These are phyloP conservation scores for Lumnitzera racemosa DNA, from an alignment of 345 rosid species.

Conservation along the genomic window DNA sequence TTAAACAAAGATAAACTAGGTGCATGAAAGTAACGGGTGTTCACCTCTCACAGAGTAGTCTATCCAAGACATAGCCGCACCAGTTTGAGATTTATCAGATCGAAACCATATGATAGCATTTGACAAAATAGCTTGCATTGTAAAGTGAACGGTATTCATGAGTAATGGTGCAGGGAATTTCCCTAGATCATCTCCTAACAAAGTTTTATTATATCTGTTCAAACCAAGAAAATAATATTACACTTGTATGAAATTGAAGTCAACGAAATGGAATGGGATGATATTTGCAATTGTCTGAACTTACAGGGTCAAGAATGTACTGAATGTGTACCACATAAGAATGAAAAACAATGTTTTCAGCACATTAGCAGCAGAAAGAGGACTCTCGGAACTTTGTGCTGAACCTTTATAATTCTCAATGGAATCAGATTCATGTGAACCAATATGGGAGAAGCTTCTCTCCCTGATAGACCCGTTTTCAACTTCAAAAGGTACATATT, in stretches of 20 bases:
- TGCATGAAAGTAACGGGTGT: neutral
- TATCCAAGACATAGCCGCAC: constrained; percentile 62
- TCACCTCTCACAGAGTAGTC: constrained; percentile 87
- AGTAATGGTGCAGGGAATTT: constrained; percentile 94
- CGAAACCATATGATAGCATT: constrained; percentile 75
- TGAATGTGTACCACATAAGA: constrained; percentile 97
- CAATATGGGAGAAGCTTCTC: constrained; percentile 19
- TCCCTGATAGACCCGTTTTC: constrained; percentile 45
- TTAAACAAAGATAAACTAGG: constrained; percentile 2
- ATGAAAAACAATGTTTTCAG: constrained; percentile 87
- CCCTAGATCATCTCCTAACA: constrained; percentile 92
- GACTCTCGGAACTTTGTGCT: constrained; percentile 27
- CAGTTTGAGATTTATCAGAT: constrained; percentile 65
- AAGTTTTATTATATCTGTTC: constrained; percentile 86
- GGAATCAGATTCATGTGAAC: constrained; percentile 28
- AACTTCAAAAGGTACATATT: constrained; percentile 44
- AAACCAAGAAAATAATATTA: neutral
- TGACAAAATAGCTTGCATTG: constrained; percentile 86
- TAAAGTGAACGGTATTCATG: constrained; percentile 91
- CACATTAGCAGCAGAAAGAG: constrained; percentile 59
- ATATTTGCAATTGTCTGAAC: constrained; percentile 19
- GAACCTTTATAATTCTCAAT: constrained; percentile 16
- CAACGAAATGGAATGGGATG: neutral
- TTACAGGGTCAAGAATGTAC: constrained; percentile 98
- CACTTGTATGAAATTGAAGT: neutral